These are phyloP conservation scores for Ophiostoma sp. DNA, from an alignment of 2,329 filamentous ascomycete genomes.

Conservation along the genomic window DNA sequence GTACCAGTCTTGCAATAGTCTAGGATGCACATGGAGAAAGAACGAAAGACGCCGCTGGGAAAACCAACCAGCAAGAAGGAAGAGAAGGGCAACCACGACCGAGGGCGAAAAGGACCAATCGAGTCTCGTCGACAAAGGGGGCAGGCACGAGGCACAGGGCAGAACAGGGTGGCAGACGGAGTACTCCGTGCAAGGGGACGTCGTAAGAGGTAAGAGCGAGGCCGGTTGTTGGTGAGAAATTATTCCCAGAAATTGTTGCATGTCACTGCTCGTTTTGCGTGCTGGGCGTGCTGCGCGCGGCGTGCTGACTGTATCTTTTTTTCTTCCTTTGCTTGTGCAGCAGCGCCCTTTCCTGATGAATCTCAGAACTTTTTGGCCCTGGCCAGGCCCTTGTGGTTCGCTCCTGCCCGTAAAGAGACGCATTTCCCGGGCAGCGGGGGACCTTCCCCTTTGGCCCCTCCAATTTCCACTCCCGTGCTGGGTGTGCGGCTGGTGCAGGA, in stretches of 20 bases:
- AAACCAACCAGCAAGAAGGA: neutral
- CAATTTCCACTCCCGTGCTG: conserved; percentile 26
- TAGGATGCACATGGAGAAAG: neutral
- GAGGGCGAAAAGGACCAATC: neutral
- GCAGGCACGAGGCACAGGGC: neutral
- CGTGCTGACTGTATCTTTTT: conserved; percentile 3
- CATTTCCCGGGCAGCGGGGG: conserved; percentile 23
- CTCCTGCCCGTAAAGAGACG: conserved; percentile 17
- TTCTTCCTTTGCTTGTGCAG: neutral
- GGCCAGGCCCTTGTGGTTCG: neutral
- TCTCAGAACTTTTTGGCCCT: neutral
- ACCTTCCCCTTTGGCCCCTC: conserved; percentile 23
- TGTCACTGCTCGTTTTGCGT: neutral
- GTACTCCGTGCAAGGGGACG: conserved; percentile 1
- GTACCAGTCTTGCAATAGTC: conserved; percentile 10
- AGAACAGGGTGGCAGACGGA: conserved; percentile 3
- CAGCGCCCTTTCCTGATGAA: too few species aligned
- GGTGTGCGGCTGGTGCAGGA: conserved; percentile 5
- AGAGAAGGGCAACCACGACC: neutral
- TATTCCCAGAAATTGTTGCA: neutral
- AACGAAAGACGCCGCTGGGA: neutral
- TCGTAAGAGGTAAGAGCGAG: neutral
- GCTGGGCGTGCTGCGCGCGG: neutral
- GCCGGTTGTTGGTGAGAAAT: neutral
- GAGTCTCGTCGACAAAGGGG: neutral